These are phyloP conservation scores for Jackrogersella multiformis DNA, from an alignment of 495 filamentous ascomycete genomes.

Conservation along the genomic window DNA sequence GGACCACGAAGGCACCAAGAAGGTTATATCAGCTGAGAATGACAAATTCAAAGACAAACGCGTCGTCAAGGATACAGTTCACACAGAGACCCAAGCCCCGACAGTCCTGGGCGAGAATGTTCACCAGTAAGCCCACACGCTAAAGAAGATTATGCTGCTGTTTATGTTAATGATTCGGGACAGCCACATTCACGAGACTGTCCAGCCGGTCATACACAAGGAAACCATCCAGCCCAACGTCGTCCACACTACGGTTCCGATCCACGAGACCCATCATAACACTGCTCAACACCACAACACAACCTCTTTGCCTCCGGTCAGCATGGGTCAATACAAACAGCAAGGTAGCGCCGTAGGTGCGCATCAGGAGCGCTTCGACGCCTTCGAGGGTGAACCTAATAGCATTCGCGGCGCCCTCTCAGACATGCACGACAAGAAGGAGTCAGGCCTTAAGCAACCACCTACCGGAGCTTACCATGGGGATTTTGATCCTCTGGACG, in stretches of 20 bases:
- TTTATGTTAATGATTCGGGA: not conserved
- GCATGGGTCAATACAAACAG: constrained; percentile 66
- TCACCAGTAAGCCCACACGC: constrained; percentile 58
- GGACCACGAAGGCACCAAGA: constrained; percentile 54
- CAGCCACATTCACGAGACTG: constrained; percentile 65
- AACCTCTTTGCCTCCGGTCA: constrained; percentile 66
- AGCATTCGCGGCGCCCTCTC: constrained; percentile 51
- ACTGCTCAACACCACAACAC: constrained; percentile 67
- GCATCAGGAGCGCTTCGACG: constrained; percentile 62
- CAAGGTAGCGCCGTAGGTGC: constrained; percentile 65
- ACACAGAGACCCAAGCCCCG: constrained; percentile 56
- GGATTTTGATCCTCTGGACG: constrained; percentile 32
- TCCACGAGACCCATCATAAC: constrained; percentile 73
- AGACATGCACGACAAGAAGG: constrained; percentile 36
- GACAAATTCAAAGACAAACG: constrained; percentile 61
- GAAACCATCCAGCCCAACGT: constrained; percentile 71
- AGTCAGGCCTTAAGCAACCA: constrained; percentile 5
- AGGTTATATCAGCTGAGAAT: constrained; percentile 57
- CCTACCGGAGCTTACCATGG: constrained; percentile 31
- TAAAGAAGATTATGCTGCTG: not conserved
- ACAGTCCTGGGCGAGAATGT: constrained; percentile 68
- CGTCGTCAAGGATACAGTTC: constrained; percentile 55
- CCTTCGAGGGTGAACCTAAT: constrained; percentile 65
- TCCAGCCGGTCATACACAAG: constrained; percentile 73
- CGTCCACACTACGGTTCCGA: constrained; percentile 71